Evolutionary conservation across 2,329 filamentous ascomycete species (phyloP).

Genomic region (Curvularia sp.): DNA sequence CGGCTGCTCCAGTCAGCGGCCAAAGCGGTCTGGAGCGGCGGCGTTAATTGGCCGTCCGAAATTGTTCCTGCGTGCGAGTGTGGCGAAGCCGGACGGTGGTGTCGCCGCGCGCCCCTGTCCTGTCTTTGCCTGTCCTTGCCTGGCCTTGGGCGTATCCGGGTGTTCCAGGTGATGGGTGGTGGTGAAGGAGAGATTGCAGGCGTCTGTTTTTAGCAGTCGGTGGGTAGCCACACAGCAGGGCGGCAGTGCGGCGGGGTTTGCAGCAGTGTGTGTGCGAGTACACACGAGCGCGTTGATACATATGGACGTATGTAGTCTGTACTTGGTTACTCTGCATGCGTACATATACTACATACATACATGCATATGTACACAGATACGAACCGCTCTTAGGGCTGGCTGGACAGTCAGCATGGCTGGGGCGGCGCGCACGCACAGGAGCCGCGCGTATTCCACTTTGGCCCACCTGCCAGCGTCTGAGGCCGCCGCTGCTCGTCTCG

Average conservation of each 20-base stretch:
- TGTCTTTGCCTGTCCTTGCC: too few species aligned
- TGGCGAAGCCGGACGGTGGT: conserved; percentile 30
- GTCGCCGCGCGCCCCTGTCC: conserved; percentile 6
- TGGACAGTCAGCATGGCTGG: conserved; percentile 21
- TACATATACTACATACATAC: not conserved
- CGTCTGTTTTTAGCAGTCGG: conserved; percentile 22
- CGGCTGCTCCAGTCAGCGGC: conserved; percentile 17
- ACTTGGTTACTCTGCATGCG: not conserved
- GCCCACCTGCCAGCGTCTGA: conserved; percentile 35
- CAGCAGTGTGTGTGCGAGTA: not conserved
- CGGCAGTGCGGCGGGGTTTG: not conserved
- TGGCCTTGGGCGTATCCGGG: conserved; percentile 28
- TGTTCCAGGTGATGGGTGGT: conserved; percentile 9
- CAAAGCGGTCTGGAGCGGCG: conserved; percentile 9
- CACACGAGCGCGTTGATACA: not conserved
- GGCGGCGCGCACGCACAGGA: conserved; percentile 21
- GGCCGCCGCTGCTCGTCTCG: conserved; percentile 24
- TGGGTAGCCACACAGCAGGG: too few species aligned
- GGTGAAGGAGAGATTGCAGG: conserved; percentile 8
- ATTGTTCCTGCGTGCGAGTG: conserved; percentile 33
- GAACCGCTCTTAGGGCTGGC: not conserved
- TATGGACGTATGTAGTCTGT: not conserved
- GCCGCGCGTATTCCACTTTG: conserved; percentile 34
- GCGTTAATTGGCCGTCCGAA: conserved; percentile 22
- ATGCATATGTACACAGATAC: not conserved